phyloP scores from a whole-genome alignment of 768 basidiomycete genomes.

The Lentinula boryana region DNA sequence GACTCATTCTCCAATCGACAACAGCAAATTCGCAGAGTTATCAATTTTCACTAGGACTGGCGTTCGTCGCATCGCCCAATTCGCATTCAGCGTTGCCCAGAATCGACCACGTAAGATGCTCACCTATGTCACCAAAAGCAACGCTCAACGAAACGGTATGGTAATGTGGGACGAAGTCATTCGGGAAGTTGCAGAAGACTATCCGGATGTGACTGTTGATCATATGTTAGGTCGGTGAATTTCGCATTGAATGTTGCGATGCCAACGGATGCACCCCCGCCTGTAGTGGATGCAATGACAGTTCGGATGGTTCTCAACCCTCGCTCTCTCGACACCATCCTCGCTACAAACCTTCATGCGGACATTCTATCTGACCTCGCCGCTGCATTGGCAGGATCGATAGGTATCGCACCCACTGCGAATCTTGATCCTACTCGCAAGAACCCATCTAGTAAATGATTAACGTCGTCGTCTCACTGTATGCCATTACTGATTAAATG shows the following conservation, averaged over 20 bases:
- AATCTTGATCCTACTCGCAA: slow-evolving; percentile 35
- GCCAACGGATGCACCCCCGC: too few species aligned
- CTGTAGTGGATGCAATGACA: slow-evolving; percentile 8
- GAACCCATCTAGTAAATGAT: slow-evolving; percentile 3
- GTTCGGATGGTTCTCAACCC: slow-evolving; percentile 42
- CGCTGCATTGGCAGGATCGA: slow-evolving; percentile 47
- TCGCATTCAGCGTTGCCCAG: slow-evolving; percentile 47
- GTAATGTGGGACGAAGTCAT: slow-evolving; percentile 43
- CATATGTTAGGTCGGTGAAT: slow-evolving; percentile 1
- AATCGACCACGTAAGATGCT: slow-evolving; percentile 42
- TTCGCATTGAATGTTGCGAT: background rate
- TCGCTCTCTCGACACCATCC: slow-evolving; percentile 47
- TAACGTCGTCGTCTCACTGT: background rate
- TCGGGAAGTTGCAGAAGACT: slow-evolving; percentile 43
- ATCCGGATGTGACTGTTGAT: slow-evolving; percentile 33
- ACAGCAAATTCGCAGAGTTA: slow-evolving; percentile 14
- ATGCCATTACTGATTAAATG: background rate
- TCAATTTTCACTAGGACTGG: slow-evolving; percentile 44
- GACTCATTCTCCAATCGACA: background rate
- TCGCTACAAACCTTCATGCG: slow-evolving; percentile 49
- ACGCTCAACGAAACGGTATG: slow-evolving; percentile 44
- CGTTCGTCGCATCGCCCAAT: slow-evolving; percentile 43
- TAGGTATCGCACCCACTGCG: slow-evolving; percentile 50
- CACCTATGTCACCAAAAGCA: slow-evolving; percentile 49
- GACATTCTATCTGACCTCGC: slow-evolving; percentile 54